Conservation (phyloP, 352 stramenopile genomes). For the Globisporangium spinosum region DNA sequence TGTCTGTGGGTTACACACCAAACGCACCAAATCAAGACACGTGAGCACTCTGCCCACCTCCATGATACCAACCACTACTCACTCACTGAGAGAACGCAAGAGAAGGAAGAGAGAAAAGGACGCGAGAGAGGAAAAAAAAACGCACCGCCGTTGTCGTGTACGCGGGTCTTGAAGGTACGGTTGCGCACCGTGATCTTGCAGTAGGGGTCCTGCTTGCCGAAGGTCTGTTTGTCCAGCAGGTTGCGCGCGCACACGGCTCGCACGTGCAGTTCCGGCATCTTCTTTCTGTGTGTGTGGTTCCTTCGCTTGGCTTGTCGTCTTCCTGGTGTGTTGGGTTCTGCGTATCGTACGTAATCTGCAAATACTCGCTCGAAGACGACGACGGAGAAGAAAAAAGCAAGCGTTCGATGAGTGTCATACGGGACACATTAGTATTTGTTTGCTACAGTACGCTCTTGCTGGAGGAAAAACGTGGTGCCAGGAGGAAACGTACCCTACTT, state of each 20-base stretch:
- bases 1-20: conserved; percentile 29
- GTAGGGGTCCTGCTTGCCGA: conserved; percentile 82
- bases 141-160: conserved; percentile 82
- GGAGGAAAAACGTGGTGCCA: not conserved
- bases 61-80: not conserved
- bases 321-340: not conserved
- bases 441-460: not conserved
- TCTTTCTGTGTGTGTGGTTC: not conserved
- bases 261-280: conserved; percentile 70
- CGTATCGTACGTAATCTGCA: not conserved
- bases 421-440: not conserved
- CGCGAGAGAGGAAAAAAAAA: conserved; percentile 2
- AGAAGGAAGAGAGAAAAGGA: not conserved
- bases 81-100: not conserved
- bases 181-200: conserved; percentile 66
- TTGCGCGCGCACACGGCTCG: conserved; percentile 76
- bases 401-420: not conserved
- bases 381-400: too few species aligned
- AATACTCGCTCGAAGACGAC: too few species aligned
- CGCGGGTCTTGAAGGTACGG: conserved; percentile 67
- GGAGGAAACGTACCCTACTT: not conserved
- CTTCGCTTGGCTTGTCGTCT: conserved; percentile 1
- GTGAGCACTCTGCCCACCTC: not conserved
- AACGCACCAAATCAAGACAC: too few species aligned
- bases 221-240: conserved; percentile 81